Base-by-base conservation (phyloP, 2,329 filamentous ascomycete genomes). In the Fusarium dimerum region DNA sequence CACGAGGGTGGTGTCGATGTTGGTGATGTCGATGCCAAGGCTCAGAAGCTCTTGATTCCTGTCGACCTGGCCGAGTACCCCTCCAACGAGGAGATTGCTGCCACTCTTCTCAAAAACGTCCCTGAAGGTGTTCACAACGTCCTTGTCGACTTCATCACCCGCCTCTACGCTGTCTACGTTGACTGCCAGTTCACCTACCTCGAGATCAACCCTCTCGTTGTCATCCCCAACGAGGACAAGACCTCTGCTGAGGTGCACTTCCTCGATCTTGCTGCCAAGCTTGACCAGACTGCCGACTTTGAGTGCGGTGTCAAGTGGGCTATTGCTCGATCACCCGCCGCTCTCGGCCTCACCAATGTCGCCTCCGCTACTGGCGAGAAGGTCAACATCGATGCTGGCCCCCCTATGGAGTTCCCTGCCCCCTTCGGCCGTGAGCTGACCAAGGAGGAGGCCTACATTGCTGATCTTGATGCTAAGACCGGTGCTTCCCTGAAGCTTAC, bases 181-280 rank as follows among this genome's bases (percentile, higher is more conserved):
- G 94, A 99, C 83, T 96, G 90, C 86, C 94, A 99, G 78, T 99
- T 99, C 85, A 97, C 94, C 71, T 99, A 99, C 82, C 91, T 99
- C 67, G 94, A 99, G 79, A 99, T 99, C 83, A 99, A 99, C 86
- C 94, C 94, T 66, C 82, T 99, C 61, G 94, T 99, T 57, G 94
- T 97, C 73, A 93, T 99, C 68, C 94, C 94, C 75, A 97, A 97
- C 76, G 88, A 84, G 63, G 87, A 92, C 67, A 89, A 84, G 71
- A 97, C 93, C 64, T 96, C 92, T 53, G 94, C 94, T 52, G 88
- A 92, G 40, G 94, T 99, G 49, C 85, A 97, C 85, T 99, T 99
- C 87, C 86, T 99, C 66, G 94, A 99, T 80, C 83, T 99, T 73
- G 94, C 94, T 68, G 94, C 94, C 73, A 99, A 99, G 86, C 82